Evolutionary conservation across 306 rosid genomes (phyloP).

Genomic region (Amphicarpaea edgeworthii): DNA sequence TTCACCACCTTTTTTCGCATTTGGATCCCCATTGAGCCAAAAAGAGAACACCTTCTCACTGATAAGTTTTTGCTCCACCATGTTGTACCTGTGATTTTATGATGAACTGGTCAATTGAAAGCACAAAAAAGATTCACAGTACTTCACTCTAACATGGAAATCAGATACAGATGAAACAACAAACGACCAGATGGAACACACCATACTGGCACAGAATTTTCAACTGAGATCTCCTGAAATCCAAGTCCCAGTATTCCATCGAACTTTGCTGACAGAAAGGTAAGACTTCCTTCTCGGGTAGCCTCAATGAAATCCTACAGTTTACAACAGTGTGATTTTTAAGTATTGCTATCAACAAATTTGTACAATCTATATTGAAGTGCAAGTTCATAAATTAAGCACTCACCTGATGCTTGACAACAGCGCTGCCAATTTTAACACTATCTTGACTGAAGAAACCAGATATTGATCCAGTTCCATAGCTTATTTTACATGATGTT

Average conservation of each 20-base stretch:
- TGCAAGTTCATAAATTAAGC: slow-evolving; percentile 26
- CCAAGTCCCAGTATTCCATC: slow-evolving; percentile 94
- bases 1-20: slow-evolving; percentile 78
- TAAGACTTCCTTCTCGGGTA: slow-evolving; percentile 71
- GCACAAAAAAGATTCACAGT: slow-evolving; percentile 22
- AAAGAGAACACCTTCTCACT: slow-evolving; percentile 79
- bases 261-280: slow-evolving; percentile 74
- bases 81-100: slow-evolving; percentile 68
- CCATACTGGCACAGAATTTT: slow-evolving; percentile 76
- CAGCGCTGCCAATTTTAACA: slow-evolving; percentile 68
- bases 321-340: slow-evolving; percentile 21
- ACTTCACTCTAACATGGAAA: slow-evolving; percentile 36
- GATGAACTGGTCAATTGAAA: slow-evolving; percentile 38
- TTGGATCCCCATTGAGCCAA: slow-evolving; percentile 78
- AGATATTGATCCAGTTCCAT: slow-evolving; percentile 83
- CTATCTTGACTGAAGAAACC: slow-evolving; percentile 89
- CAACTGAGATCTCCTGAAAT: slow-evolving; percentile 84
- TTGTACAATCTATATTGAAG: slow-evolving; percentile 1
- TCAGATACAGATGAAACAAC: slow-evolving; percentile 20
- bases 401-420: slow-evolving; percentile 72
- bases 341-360: slow-evolving; percentile 32
- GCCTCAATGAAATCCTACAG: slow-evolving; percentile 83
- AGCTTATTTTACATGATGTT: slow-evolving; percentile 71
- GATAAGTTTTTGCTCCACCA: slow-evolving; percentile 69
- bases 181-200: slow-evolving; percentile 45